Evolutionary conservation across 768 basidiomycete genomes (phyloP), one percentile per base, ranked within the genome.

Genomic region (Termitomyces sp.): DNA sequence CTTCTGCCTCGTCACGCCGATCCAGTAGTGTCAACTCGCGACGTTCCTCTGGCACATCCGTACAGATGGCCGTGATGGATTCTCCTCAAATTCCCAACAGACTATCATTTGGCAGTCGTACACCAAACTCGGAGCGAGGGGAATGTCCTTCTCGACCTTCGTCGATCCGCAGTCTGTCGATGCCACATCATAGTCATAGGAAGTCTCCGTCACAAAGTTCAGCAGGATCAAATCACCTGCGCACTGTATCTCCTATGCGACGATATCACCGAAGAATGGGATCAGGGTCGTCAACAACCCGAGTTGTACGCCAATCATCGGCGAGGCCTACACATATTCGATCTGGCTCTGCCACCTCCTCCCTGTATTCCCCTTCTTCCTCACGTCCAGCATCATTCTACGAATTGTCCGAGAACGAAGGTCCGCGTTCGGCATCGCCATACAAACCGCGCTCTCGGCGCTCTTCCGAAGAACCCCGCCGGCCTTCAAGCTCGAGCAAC

Each of bases 11-110:
- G 0, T 95, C 94, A 23, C 82, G 89, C 46, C 84, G 94, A 27
- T 95, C 93, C 14, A 94, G 91, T 67, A 94, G 91, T 56, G 89
- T 94, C 60, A 94, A 94, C 66, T 97, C 94, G 6, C 77, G 88
- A 35, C 76, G 93, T 40, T 81, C 80, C 0, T 81, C 79, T n/a
- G 74, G 74, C 19, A 69, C 79, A 23, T 79, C 79, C 14, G 72
- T 76, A 23, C 80, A 81, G 56, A 71, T 80, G 68, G 58, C 79
- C 11, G 61, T 79, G n/a, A 64, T 89, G 37, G 88, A 86, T 55
- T 84, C 83, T 9, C 80, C 83, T 3, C 78, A 82, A 64, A 72
- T 84, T 14, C 80, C 84, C 5, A 80, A 84, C 10, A 80, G 91
- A 19, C 79, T 84, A 11, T 91, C 90, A 3, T 80, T 87, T 55